Conservation (phyloP, 306 rosid genomes). For the Fragaria iinumae region DNA sequence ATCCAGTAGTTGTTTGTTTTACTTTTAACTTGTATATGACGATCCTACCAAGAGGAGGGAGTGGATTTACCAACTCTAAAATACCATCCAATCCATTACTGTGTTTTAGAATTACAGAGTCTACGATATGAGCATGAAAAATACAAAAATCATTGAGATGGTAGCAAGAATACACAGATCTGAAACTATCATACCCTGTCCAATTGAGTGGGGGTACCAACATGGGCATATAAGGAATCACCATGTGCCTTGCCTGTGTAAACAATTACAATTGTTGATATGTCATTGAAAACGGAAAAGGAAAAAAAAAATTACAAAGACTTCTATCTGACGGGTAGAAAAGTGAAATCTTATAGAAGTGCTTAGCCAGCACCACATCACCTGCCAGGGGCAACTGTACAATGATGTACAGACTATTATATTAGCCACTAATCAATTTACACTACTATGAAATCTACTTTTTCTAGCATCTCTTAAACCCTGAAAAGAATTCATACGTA, state of each 20-base stretch:
- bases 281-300: neutral
- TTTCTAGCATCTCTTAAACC: slow-evolving; percentile 5
- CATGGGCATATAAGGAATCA: slow-evolving; percentile 98
- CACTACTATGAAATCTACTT: neutral
- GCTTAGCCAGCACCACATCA: neutral
- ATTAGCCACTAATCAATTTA: neutral
- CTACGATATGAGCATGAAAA: neutral
- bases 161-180: slow-evolving; percentile 3
- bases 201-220: slow-evolving; percentile 85
- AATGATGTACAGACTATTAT: slow-evolving; percentile 3
- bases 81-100: neutral
- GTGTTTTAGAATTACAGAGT: neutral
- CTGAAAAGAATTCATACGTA: neutral
- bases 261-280: slow-evolving; percentile 26
- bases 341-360: neutral
- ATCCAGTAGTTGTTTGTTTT: neutral
- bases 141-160: slow-evolving; percentile 10
- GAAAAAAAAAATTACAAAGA: slow-evolving; percentile 14
- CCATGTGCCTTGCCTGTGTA: slow-evolving; percentile 80
- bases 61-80: neutral
- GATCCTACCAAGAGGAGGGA: neutral
- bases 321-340: slow-evolving; percentile 3
- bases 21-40: slow-evolving; percentile 10
- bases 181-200: slow-evolving; percentile 70
- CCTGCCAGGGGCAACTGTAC: neutral